Conservation (phyloP, 2,329 filamentous ascomycete species). For the Colletotrichum sp. region DNA sequence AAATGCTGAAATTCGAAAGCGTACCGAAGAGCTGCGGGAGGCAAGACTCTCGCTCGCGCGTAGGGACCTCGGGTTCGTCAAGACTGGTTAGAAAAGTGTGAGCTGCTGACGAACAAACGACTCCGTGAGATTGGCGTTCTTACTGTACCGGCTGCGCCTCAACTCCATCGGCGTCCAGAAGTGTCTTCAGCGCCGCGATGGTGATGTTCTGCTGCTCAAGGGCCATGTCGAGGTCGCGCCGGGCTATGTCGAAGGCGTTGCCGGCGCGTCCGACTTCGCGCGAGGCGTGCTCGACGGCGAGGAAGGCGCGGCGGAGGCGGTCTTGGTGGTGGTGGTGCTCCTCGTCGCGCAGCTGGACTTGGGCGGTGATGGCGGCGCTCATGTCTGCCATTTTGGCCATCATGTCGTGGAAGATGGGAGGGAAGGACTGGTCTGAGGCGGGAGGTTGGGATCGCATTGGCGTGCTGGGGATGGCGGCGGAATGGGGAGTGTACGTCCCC, state of each 20-base stretch:
- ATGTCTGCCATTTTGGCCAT: not conserved
- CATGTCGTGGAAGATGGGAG: not conserved
- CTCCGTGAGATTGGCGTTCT: not conserved
- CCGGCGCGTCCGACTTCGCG: not conserved
- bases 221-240: not conserved
- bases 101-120: not conserved
- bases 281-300: not conserved
- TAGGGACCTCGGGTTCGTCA: not conserved
- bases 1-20: not conserved
- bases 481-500: accelerated
- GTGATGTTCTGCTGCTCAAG: not conserved
- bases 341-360: not conserved
- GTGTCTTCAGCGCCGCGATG: not conserved
- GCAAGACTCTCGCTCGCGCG: not conserved
- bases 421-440: not conserved
- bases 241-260: not conserved
- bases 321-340: not conserved
- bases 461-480: not conserved
- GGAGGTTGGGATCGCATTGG: not conserved
- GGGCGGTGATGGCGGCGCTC: not conserved
- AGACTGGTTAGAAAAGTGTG: not conserved
- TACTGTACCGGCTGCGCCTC: not conserved
- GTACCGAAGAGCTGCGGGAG: not conserved
- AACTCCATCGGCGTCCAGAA: not conserved
- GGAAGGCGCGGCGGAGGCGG: not conserved